Percentiles rank a stretch among this genome's conserved stretches.
These are phyloP conservation scores for Penicillium nordicum DNA, from an alignment of 2,329 filamentous ascomycete species.

Conservation along the genomic window DNA sequence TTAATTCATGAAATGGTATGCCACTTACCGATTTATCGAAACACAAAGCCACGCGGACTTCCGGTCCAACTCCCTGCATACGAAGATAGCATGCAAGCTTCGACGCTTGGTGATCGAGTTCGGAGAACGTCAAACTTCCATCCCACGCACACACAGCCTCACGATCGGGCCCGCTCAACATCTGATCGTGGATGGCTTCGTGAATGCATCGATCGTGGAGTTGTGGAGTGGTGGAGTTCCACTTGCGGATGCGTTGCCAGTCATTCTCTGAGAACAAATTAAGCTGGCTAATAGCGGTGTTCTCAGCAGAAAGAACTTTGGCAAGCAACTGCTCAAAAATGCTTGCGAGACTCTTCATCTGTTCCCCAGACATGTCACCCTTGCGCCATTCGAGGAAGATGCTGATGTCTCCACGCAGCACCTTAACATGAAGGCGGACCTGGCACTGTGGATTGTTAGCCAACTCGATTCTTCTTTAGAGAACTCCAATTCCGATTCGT, in stretches of 20 bases:
- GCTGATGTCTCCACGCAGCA: conserved; percentile 32
- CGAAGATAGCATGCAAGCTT: conserved; percentile 37
- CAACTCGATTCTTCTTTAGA: rapidly evolving
- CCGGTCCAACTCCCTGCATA: conserved; percentile 40
- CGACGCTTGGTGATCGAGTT: conserved; percentile 39
- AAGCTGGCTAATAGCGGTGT: conserved; percentile 44
- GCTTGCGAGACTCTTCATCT: conserved; percentile 47
- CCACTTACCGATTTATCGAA: conserved; percentile 43
- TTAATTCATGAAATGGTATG: not conserved
- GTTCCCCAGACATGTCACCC: conserved; percentile 36
- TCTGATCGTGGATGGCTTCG: conserved; percentile 36
- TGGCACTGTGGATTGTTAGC: conserved; percentile 28
- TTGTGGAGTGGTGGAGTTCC: conserved; percentile 47
- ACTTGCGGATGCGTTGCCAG: conserved; percentile 53
- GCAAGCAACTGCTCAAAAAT: conserved; percentile 54
- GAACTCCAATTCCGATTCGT: not conserved
- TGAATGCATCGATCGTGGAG: conserved; percentile 41
- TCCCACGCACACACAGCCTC: conserved; percentile 41
- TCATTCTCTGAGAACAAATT: conserved; percentile 57
- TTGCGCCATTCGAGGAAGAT: conserved; percentile 42
- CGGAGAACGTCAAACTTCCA: conserved; percentile 37
- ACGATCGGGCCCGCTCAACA: conserved; percentile 34
- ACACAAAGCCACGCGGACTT: conserved; percentile 37
- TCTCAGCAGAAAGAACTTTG: conserved; percentile 45
- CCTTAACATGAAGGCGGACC: conserved; percentile 36